Evolutionary conservation across 352 stramenopile genomes (phyloP), one percentile per base, ranked within the genome.

Genomic region (Pythium apleroticum): DNA sequence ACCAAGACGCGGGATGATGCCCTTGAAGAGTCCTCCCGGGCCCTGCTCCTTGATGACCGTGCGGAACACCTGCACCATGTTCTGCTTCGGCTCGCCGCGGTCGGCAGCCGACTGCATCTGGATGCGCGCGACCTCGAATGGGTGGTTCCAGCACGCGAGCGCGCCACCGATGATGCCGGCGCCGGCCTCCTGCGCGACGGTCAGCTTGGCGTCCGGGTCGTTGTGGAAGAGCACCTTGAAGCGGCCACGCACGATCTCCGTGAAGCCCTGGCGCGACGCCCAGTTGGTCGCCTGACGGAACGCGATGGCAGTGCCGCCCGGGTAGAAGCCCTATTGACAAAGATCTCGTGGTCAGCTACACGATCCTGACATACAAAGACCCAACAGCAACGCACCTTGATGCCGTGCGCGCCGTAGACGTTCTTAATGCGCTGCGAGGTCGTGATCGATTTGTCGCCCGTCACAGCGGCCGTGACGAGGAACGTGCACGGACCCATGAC

Each of bases 281-380:
- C 90, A 97, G 75, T 97, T 97, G 37, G 88, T 97, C 49, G 89
- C 90, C 68, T 97, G 90, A 33, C 90, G 89, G 72, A 97, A 97
- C 22, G 89, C 88, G 43, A 97, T 96, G 45, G 90, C 90, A 28
- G 88, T 97, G 48, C 89, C 90, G 35, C 90, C 90, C 11, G 89
- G 90, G 75, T 97, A 97, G 65, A 97, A 97, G 49, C 90, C 90
- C 71, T 59, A 33, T 48, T 8, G 76, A 52, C 30, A 65, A 15
- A 52, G 27, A 3, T 20, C 14, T 5, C 10, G 20, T 56, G 17
- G 27, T 41, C 15, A 30, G 20, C 24, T 8, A 4, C 7, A 14
- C 6, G 25, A n/a, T 7, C 22, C 3, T 17, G 46, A 53, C 4
- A 37, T 2, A 55, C 8, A 22, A 17, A 41, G 1, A 56, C 10